Base-by-base conservation (phyloP, 2,329 filamentous ascomycete genomes). In the Penicillium sp. region DNA sequence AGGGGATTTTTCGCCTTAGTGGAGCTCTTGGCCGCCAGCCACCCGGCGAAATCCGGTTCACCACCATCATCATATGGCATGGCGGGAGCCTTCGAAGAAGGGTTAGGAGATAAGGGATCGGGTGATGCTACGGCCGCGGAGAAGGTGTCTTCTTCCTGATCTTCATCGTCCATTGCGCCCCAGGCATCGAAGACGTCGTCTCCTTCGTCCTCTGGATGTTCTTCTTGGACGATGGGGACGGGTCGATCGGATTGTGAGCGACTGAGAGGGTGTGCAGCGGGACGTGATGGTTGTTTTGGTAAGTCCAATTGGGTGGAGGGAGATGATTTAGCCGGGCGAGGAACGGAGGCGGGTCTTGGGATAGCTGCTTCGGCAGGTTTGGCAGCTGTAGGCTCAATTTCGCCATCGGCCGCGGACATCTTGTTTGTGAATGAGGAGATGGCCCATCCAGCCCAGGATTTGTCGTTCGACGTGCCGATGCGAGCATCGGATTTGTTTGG, bases 351-450 rank as follows among this genome's bases (percentile, higher is more conserved):
- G 31, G 80, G 72, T 23, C 79, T 75, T 24, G 61, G 49, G 42
- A 64, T 56, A 26, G 76, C 76, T 13, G 74, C 73, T 18, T 80
- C 73, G 12, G 76, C 66, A 0, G 74, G 65, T 3, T 76, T 65
- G 2, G 73, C 75, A 48, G 78, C 73, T 16, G 80, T 75, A 12
- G 84, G 76, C 66, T 93, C 81, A 58, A 99, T 99, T 52, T 96
- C 88, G 16, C 94, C 94, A 8, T 88, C 88, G 0, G 90, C 91
- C 0, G 88, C 76, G 1, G 90, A 86, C 12, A 97, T 71, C 65
- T 96, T 96, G 73, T 97, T 97, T 2, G 94, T 97, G 69, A 99
- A 99, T 1, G 91, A 96, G 0, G 94, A 97, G 49, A 99, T 96
- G 1, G 94, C 94, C 94, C 94, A 99, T 12, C 94, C 94, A 1